A percentile compares a stretch with the other conserved stretches of the same genome.
phyloP scores from a whole-genome alignment of 208 protist species.

The Trypanosoma scelopori region DNA sequence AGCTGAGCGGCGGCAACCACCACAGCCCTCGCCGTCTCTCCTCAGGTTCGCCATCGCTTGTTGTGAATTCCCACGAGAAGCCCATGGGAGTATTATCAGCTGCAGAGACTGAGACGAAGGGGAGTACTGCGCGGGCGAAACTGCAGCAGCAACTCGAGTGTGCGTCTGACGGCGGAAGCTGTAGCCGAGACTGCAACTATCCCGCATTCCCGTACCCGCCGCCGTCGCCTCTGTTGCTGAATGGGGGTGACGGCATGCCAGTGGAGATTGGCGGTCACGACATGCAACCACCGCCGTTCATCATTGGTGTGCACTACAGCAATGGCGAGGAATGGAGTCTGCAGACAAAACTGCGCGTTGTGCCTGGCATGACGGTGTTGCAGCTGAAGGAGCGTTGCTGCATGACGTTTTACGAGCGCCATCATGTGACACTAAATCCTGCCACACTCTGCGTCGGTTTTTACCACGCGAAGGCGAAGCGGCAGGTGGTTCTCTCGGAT shows the following conservation, averaged over 20 bases:
- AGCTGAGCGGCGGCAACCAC: neutral
- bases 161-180: neutral
- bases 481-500: conserved; percentile 9
- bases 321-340: conserved; percentile 21
- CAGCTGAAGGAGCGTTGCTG: conserved; percentile 19
- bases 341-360: conserved; percentile 17
- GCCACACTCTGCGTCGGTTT: conserved; percentile 5
- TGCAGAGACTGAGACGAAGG: neutral
- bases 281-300: conserved; percentile 6
- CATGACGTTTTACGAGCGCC: conserved; percentile 20
- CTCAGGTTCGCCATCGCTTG: neutral
- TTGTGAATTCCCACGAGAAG: neutral
- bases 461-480: conserved; percentile 12
- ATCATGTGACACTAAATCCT: conserved; percentile 8
- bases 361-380: conserved; percentile 25
- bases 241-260: neutral
- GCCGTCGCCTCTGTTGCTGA: neutral
- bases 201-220: neutral
- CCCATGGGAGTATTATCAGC: neutral
- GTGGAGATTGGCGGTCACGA: neutral
- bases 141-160: neutral
- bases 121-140: neutral
- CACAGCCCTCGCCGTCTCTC: neutral
- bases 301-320: conserved; percentile 27
- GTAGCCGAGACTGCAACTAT: neutral